Evolutionary conservation across 2,329 filamentous ascomycete species (phyloP), one percentile per base, ranked within the genome.

Genomic region (Epichloe gansuensis): DNA sequence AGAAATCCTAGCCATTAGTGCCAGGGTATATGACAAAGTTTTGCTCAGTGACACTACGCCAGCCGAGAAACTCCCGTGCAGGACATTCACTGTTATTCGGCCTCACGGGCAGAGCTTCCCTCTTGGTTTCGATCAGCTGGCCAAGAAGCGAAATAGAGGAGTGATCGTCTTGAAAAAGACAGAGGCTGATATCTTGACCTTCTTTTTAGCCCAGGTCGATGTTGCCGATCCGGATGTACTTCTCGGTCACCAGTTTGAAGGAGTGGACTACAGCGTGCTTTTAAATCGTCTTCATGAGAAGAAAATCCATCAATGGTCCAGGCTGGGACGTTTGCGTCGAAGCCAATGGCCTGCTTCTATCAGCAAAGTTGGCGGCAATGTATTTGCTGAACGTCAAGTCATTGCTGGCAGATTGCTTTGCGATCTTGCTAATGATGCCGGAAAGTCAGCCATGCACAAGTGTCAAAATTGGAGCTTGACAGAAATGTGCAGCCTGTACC

Each of bases 381-480:
- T 96, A 64, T 97, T 96, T 65, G 87, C 87, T 2, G 93, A 98
- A 67, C 84, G 91, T 54, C 88, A 95, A 63, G 70, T 98, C 52
- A 85, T 95, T 58, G 81, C 90, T 55, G 93, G 93, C 41, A 84
- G 93, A 60, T 73, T 98, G 54, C 78, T 97, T 52, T 97, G 93
- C 66, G 93, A 98, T 71, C 74, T 97, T 54, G 89, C 85, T 53
- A 98, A 98, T 65, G 93, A 98, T 60, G 87, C 94, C 63, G 93
- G 93, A 67, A 97, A 96, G 73, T 96, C 91, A 11, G 80, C 89
- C 58, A 97, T 97, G 91, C 84, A 80, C 61, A 95, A 95, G 71
- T 98, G 93, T 67, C 91, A 96, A 68, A 95, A 90, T 3, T 98
- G 93, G 93, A 95, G 87, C 66, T 75, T 98, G 67, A 94, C 91